Evolutionary conservation across 2,329 filamentous ascomycete species (phyloP), one percentile per base, ranked within the genome.

Genomic region (Aspergillus jensenii): DNA sequence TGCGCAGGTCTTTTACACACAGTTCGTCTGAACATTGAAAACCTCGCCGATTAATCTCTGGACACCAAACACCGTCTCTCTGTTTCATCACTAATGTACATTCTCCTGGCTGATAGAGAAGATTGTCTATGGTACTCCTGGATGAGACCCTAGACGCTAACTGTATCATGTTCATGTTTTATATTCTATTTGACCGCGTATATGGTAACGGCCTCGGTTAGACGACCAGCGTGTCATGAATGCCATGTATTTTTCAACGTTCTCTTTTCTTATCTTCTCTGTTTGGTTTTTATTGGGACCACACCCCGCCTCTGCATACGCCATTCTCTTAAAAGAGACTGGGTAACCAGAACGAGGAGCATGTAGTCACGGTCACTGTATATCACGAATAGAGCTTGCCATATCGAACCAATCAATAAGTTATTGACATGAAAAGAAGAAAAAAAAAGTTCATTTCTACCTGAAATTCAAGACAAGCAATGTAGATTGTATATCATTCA

Each of bases 111-210:
- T 53, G 49, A 47, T 48, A 49, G 37, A 54, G 44, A 41, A 49
- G 44, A 44, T 54, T 19, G 48, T 58, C 43, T 59, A 58, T 54
- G 57, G 61, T 59, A 53, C 55, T 59, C 55, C 49, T 52, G 45
- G 58, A 54, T 56, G 58, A 63, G 58, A 53, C 56, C 49, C 39
- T 44, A 58, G 57, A 59, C 37, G 21, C 56, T 52, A 3, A 59
- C 56, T 65, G 59, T 65, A 59, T 61, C 56, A 65, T 62, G 61
- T 64, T 62, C 33, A 52, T 58, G 48, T 62, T 49, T 58, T 47
- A 40, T 52, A 58, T 55, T 23, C 52, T 50, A 41, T 58, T 62
- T 41, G 33, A 56, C 52, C 52, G 37, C 50, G 56, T 41, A 44
- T 52, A 58, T 56, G 49, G 47, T 37, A 52, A 55, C 48, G 52